phyloP scores from a whole-genome alignment of 177 flowering plant genomes.

The Telopea speciosissima region DNA sequence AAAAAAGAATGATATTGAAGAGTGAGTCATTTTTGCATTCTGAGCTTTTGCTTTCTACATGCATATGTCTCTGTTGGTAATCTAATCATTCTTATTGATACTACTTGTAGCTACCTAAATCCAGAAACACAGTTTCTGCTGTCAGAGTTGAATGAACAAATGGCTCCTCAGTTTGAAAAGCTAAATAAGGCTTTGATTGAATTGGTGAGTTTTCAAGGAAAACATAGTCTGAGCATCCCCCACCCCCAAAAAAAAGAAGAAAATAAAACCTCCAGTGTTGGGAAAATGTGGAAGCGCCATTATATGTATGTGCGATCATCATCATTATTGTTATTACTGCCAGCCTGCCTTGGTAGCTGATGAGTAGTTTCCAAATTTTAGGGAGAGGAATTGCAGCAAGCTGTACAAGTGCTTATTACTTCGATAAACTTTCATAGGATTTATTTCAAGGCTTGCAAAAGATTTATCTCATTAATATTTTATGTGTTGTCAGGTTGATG shows the following conservation, averaged over 20 bases:
- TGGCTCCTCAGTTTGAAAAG: conserved; percentile 87
- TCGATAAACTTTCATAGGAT: not conserved
- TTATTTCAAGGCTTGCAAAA: not conserved
- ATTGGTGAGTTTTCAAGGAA: conserved; percentile 41
- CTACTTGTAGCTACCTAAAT: conserved; percentile 49
- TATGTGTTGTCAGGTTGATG: conserved; percentile 56
- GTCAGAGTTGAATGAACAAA: conserved; percentile 69
- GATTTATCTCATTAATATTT: not conserved
- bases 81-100: conserved; percentile 4
- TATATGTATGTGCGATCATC: too few relatives aligned
- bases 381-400: too few relatives aligned
- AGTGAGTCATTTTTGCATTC: conserved; percentile 33
- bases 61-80: not conserved
- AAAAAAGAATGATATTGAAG: conserved; percentile 66
- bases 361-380: too few relatives aligned
- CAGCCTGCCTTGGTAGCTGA: too few relatives aligned
- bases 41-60: not conserved
- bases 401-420: too few relatives aligned
- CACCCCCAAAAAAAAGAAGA: too few relatives aligned
- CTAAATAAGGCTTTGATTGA: conserved; percentile 79
- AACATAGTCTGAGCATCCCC: not conserved
- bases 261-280: too few relatives aligned
- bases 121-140: conserved; percentile 66
- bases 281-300: too few relatives aligned
- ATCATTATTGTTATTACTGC: too few relatives aligned